These are phyloP conservation scores for Dipteronia sinensis DNA, from an alignment of 345 rosid genomes.

Conservation along the genomic window DNA sequence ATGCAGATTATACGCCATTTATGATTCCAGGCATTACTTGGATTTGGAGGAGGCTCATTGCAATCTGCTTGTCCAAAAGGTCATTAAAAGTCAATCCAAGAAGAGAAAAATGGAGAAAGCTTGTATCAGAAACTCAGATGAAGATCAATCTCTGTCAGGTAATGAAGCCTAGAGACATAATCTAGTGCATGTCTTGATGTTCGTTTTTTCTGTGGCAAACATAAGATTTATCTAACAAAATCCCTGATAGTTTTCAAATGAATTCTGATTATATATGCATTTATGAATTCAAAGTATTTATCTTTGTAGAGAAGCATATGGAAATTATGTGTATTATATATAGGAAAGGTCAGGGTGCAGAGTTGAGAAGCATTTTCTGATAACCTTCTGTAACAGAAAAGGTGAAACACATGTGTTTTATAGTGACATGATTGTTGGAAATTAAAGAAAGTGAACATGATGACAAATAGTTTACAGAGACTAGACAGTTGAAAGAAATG, in stretches of 20 bases:
- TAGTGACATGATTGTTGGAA: background rate
- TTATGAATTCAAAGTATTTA: background rate
- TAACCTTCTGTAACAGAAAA: background rate
- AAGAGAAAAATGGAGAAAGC: conserved; percentile 4
- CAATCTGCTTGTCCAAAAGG: too few species aligned
- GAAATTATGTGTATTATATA: too few species aligned
- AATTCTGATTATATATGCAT: background rate
- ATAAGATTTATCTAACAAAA: too few species aligned
- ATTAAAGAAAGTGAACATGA: background rate
- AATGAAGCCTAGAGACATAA: background rate
- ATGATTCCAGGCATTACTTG: too few species aligned
- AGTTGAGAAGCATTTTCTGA: background rate
- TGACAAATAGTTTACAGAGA: background rate
- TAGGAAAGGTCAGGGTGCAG: background rate
- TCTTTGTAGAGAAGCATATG: background rate
- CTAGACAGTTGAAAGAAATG: background rate
- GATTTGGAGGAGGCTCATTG: too few species aligned
- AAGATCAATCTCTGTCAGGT: background rate
- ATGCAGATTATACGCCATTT: too few species aligned
- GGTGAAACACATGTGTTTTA: background rate
- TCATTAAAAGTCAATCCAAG: conserved; percentile 3
- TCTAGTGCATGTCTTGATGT: too few species aligned
- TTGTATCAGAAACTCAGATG: background rate
- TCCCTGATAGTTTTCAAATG: too few species aligned
- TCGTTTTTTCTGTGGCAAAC: too few species aligned